Conservation (phyloP, 805 yeast genomes). For the Candida michaelii region DNA sequence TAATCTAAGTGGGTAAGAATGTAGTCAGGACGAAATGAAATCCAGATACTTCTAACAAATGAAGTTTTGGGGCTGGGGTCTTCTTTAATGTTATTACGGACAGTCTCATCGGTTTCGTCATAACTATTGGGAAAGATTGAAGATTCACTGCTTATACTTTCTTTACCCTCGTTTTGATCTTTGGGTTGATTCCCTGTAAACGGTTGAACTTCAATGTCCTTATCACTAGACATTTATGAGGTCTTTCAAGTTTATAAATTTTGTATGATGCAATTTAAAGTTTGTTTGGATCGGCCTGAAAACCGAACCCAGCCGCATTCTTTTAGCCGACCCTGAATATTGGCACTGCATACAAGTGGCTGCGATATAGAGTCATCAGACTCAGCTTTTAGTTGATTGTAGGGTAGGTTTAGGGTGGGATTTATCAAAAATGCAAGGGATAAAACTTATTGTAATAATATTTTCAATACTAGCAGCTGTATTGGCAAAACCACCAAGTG, state of each 20-base stretch:
- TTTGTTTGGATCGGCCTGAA: background rate
- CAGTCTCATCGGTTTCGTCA: background rate
- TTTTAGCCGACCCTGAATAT: background rate
- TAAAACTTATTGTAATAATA: too few relatives aligned
- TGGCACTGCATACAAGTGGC: too few relatives aligned
- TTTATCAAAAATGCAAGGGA: too few relatives aligned
- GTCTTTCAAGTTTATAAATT: too few relatives aligned
- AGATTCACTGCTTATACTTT: background rate
- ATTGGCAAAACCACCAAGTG: too few relatives aligned
- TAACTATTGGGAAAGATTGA: constrained; percentile 7
- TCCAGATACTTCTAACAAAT: constrained; percentile 13
- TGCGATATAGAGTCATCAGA: too few relatives aligned
- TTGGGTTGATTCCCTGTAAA: background rate
- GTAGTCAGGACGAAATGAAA: constrained; percentile 21
- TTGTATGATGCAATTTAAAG: background rate
- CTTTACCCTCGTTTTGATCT: background rate
- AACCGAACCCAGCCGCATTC: constrained; percentile 2
- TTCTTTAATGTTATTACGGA: constrained; percentile 6
- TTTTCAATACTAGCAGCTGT: too few relatives aligned
- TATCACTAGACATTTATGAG: background rate
- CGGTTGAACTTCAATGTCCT: background rate
- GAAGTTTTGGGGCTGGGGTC: constrained; percentile 13
- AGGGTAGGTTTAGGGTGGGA: too few relatives aligned
- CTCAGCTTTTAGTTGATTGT: too few relatives aligned
- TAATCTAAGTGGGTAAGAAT: constrained; percentile 26